Conservation (phyloP, 371 early-diverging fungal species). For the Apophysomyces trapeziformis region DNA sequence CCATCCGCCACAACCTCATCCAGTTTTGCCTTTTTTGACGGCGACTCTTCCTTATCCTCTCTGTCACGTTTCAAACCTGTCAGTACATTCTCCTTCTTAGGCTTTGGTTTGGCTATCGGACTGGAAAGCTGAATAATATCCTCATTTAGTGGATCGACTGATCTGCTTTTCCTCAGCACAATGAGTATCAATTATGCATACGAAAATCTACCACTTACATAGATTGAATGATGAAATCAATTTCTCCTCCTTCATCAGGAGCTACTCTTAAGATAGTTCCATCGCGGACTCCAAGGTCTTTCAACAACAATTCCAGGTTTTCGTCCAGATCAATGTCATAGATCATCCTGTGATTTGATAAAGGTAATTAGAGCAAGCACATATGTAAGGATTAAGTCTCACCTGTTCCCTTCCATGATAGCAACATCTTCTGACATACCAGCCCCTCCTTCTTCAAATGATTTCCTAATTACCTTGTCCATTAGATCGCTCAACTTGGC, state of each 20-base stretch:
- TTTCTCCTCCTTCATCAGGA: slow-evolving; percentile 48
- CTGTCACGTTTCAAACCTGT: slow-evolving; percentile 21
- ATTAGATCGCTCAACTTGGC: slow-evolving; percentile 61
- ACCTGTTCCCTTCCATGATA: slow-evolving; percentile 66
- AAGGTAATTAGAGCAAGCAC: not conserved
- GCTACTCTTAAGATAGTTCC: slow-evolving; percentile 61
- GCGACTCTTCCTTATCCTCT: slow-evolving; percentile 19
- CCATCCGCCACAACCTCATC: slow-evolving; percentile 10
- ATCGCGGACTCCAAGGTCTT: slow-evolving; percentile 60
- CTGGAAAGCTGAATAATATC: slow-evolving; percentile 14
- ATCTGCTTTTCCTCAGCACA: not conserved
- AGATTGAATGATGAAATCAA: slow-evolving; percentile 43
- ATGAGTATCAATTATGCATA: not conserved
- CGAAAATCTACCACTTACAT: slow-evolving; percentile 27
- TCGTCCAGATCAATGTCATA: slow-evolving; percentile 95
- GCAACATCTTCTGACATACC: slow-evolving; percentile 51
- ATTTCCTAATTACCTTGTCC: slow-evolving; percentile 36
- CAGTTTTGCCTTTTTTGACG: slow-evolving; percentile 23
- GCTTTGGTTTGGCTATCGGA: slow-evolving; percentile 21
- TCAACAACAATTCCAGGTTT: slow-evolving; percentile 63
- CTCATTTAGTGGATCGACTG: slow-evolving; percentile 15
- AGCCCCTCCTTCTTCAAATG: slow-evolving; percentile 51
- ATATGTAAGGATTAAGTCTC: not conserved
- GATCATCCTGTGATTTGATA: slow-evolving; percentile 57
- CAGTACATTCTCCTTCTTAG: not conserved